These are phyloP conservation scores for Aspergillus melleus DNA, from an alignment of 2,329 filamentous ascomycete species.

Conservation along the genomic window DNA sequence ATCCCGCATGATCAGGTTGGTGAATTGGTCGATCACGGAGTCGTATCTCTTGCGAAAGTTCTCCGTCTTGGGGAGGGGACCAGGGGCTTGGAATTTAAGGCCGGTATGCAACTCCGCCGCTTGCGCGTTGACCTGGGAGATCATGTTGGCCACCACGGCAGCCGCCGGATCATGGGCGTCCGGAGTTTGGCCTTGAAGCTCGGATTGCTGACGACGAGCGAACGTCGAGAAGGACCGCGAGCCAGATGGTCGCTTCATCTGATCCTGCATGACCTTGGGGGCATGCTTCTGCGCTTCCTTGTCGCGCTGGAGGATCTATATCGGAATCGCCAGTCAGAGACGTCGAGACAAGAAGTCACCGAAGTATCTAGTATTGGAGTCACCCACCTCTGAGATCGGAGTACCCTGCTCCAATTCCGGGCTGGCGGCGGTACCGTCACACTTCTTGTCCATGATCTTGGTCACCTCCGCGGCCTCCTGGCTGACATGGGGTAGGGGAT, in stretches of 20 bases:
- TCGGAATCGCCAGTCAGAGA: constrained; percentile 7
- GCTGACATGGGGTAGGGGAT: constrained; percentile 59
- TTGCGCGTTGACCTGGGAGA: constrained; percentile 33
- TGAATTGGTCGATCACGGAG: constrained; percentile 80
- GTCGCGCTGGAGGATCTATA: constrained; percentile 64
- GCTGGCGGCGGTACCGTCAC: constrained; percentile 42
- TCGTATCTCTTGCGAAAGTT: constrained; percentile 82
- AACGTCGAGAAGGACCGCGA: constrained; percentile 60
- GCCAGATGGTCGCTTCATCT: constrained; percentile 48
- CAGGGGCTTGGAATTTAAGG: constrained; percentile 77
- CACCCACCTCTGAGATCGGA: constrained; percentile 63
- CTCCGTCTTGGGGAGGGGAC: constrained; percentile 61
- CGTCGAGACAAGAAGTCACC: neutral
- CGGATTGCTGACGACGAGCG: constrained; percentile 40
- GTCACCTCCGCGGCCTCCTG: constrained; percentile 65
- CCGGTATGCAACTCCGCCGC: constrained; percentile 50
- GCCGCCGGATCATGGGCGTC: constrained; percentile 30
- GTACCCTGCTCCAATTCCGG: constrained; percentile 67
- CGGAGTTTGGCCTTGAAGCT: constrained; percentile 23
- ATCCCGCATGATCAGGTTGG: constrained; percentile 85
- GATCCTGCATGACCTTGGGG: constrained; percentile 66
- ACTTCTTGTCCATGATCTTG: constrained; percentile 54
- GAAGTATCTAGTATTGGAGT: neutral
- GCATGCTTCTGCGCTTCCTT: constrained; percentile 62
- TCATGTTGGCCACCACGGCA: constrained; percentile 38